These are phyloP conservation scores for Casuarina cunninghamiana DNA, from an alignment of 306 rosid genomes.

Conservation along the genomic window DNA sequence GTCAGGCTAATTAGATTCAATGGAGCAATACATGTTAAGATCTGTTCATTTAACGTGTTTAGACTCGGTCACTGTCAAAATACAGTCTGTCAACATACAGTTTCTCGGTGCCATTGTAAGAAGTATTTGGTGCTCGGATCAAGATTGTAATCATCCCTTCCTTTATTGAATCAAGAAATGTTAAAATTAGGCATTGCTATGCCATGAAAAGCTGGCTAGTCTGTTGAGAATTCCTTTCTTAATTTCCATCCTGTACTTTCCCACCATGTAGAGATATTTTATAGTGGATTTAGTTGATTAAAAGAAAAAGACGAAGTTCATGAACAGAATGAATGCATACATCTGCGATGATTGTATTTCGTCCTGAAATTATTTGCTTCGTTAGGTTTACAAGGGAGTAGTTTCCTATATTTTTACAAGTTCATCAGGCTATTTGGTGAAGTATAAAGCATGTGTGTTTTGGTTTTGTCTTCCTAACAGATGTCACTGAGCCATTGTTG, in stretches of 20 bases:
- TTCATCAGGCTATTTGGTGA: background rate
- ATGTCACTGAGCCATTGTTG: slow-evolving; percentile 85
- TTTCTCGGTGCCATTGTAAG: background rate
- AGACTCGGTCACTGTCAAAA: background rate
- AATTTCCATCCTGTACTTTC: background rate
- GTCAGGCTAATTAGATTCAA: background rate
- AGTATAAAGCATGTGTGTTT: background rate
- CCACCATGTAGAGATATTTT: background rate
- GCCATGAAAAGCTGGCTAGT: background rate
- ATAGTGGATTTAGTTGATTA: background rate
- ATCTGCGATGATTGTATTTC: background rate
- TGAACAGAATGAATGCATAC: background rate
- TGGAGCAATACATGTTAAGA: background rate
- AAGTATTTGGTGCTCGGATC: slow-evolving; percentile 3
- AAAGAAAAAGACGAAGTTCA: background rate
- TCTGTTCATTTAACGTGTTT: background rate
- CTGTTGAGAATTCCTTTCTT: background rate
- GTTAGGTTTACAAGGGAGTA: background rate
- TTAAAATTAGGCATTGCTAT: background rate
- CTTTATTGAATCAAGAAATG: background rate
- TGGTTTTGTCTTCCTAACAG: slow-evolving; percentile 35
- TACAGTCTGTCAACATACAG: background rate
- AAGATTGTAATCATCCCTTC: slow-evolving; percentile 16
- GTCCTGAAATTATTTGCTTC: background rate
- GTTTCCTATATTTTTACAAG: background rate